These are phyloP conservation scores for Rhizodiscina lignyota DNA, from an alignment of 495 filamentous ascomycete species.

Conservation along the genomic window DNA sequence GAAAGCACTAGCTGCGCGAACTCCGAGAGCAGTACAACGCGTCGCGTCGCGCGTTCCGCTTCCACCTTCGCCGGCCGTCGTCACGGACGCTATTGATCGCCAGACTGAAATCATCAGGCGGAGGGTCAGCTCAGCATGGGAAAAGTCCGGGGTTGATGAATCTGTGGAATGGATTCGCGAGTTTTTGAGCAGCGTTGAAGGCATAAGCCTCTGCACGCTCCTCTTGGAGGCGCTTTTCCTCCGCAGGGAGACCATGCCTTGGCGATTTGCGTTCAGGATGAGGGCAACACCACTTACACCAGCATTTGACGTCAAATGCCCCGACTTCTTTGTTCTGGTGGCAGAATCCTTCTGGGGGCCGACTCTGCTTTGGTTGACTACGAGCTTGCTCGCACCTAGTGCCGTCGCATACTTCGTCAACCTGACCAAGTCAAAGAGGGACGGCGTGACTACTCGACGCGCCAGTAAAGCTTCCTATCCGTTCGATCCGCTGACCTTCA, in stretches of 20 bases:
- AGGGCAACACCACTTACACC: slow-evolving; percentile 24
- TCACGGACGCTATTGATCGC: slow-evolving; percentile 70
- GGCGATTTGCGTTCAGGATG: slow-evolving; percentile 49
- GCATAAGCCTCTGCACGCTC: slow-evolving; percentile 36
- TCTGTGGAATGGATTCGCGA: slow-evolving; percentile 33
- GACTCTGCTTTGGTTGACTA: slow-evolving; percentile 59
- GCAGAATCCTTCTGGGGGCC: slow-evolving; percentile 70
- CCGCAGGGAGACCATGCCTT: slow-evolving; percentile 43
- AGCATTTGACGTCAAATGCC: slow-evolving; percentile 41
- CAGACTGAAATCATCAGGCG: slow-evolving; percentile 46
- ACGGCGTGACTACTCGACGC: slow-evolving; percentile 8
- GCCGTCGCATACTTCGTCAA: slow-evolving; percentile 77
- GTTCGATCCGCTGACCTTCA: slow-evolving; percentile 78
- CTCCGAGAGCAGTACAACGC: slow-evolving; percentile 37
- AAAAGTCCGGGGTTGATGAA: slow-evolving; percentile 30
- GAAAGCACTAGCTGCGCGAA: slow-evolving; percentile 29
- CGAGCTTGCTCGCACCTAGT: slow-evolving; percentile 50
- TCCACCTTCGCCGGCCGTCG: slow-evolving; percentile 69
- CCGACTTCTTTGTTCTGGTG: slow-evolving; percentile 70
- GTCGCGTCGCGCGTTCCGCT: slow-evolving; percentile 39
- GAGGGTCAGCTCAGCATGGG: slow-evolving; percentile 27
- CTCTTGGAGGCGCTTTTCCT: slow-evolving; percentile 43
- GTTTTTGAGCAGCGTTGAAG: slow-evolving; percentile 25
- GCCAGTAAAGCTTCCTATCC: slow-evolving; percentile 19
- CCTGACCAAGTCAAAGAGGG: slow-evolving; percentile 30